phyloP scores from a whole-genome alignment of 805 yeast genomes.

The Hanseniaspora valbyensis region DNA sequence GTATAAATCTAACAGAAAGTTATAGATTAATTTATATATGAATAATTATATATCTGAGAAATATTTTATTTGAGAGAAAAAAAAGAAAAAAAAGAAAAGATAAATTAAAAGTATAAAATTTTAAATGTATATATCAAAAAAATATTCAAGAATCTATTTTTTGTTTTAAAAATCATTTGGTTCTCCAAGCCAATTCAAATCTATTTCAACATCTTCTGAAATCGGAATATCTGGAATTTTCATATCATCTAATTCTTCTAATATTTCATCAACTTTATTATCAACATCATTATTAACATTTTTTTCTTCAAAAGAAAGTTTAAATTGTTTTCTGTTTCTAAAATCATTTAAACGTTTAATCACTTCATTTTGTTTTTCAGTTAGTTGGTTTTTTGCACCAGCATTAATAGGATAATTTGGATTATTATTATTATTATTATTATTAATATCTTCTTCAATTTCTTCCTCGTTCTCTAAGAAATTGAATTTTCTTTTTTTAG shows the following conservation, averaged over 20 bases:
- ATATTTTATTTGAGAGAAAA: too few relatives aligned
- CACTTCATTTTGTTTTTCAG: background rate
- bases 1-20: conserved; percentile 12
- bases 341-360: background rate
- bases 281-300: background rate
- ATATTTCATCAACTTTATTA: background rate
- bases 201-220: background rate
- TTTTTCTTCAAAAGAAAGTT: conserved; percentile 8
- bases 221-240: background rate
- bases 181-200: background rate
- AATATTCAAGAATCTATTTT: too few relatives aligned
- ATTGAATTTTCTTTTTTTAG: conserved; percentile 1
- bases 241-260: background rate
- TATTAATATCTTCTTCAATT: background rate
- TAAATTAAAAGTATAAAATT: too few relatives aligned
- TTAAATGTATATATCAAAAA: too few relatives aligned
- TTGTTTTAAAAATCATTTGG: background rate
- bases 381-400: background rate
- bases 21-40: background rate
- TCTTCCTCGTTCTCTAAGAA: background rate
- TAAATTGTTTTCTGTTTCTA: conserved; percentile 5
- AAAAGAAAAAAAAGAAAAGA: too few relatives aligned
- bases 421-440: background rate
- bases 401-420: too few relatives aligned
- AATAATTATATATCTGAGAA: too few relatives aligned